Evolutionary conservation across 768 basidiomycete genomes (phyloP).

Genomic region (Tulasnella sp.): DNA sequence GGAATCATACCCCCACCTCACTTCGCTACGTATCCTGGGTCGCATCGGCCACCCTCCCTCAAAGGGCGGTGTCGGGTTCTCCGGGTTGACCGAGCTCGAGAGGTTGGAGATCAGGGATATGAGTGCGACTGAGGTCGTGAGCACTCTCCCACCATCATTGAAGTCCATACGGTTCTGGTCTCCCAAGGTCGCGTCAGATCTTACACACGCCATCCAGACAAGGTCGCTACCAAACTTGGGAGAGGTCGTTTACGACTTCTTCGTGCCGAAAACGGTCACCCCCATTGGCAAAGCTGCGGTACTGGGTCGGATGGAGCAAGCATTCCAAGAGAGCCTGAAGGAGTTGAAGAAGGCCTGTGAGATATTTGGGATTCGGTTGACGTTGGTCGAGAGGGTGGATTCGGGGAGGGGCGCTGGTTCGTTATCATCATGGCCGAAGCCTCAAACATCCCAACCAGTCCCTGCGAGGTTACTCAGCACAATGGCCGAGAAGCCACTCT

Average conservation of each 20-base stretch:
- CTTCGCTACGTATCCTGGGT: neutral
- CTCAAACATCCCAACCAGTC: no score
- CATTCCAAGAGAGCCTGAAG: neutral
- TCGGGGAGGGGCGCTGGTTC: neutral
- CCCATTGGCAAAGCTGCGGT: no score
- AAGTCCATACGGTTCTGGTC: slow-evolving; percentile 1
- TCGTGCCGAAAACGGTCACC: neutral
- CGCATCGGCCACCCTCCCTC: neutral
- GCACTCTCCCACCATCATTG: neutral
- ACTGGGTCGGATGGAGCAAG: neutral
- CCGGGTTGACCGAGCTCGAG: neutral
- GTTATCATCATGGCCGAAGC: neutral
- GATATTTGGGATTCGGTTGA: neutral
- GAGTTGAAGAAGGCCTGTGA: slow-evolving; percentile 3
- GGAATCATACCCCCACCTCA: neutral
- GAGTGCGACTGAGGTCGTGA: neutral
- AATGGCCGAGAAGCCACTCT: no score
- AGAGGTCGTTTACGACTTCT: neutral
- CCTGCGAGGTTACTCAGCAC: no score
- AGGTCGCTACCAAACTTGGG: neutral
- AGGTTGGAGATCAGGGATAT: slow-evolving; percentile 1
- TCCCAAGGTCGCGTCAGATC: neutral
- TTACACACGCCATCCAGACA: neutral
- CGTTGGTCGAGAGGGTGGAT: slow-evolving; percentile 3
- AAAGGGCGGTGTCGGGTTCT: neutral